Conservation (phyloP, 2,329 filamentous ascomycete species). For the Fusarium algeriense region DNA sequence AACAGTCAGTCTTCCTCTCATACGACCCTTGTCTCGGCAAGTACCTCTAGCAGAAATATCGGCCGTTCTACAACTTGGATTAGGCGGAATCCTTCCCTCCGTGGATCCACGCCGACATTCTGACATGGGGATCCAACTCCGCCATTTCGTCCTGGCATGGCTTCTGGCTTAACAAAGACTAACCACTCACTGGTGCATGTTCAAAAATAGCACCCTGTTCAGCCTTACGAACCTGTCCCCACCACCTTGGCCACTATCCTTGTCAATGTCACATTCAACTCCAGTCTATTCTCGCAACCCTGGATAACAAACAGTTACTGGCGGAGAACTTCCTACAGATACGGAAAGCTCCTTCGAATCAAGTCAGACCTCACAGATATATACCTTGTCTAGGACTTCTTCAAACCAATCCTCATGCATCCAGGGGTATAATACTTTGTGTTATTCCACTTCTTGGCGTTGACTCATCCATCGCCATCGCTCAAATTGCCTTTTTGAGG, state of each 20-base stretch:
- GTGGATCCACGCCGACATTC: slow-evolving; percentile 23
- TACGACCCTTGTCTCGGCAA: slow-evolving; percentile 31
- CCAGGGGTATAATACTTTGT: slow-evolving; percentile 17
- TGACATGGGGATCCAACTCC: slow-evolving; percentile 27
- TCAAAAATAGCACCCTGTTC: slow-evolving; percentile 44
- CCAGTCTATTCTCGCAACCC: slow-evolving; percentile 10
- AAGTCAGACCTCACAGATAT: background rate
- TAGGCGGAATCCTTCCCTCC: slow-evolving; percentile 9
- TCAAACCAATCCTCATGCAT: slow-evolving; percentile 2
- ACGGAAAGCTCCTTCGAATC: slow-evolving; percentile 28
- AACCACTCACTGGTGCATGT: slow-evolving; percentile 11
- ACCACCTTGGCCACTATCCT: slow-evolving; percentile 38
- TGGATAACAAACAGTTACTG: slow-evolving; percentile 10
- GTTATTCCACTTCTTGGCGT: slow-evolving; percentile 9
- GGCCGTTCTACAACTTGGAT: slow-evolving; percentile 5
- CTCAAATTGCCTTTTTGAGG: slow-evolving; percentile 6
- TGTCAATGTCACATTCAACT: slow-evolving; percentile 24
- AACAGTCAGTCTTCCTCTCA: slow-evolving; percentile 2
- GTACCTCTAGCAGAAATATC: slow-evolving; percentile 34
- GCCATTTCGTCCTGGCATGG: slow-evolving; percentile 18
- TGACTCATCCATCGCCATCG: slow-evolving; percentile 6
- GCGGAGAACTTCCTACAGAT: slow-evolving; percentile 21
- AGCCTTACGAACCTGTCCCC: slow-evolving; percentile 45
- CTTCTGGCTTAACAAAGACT: slow-evolving; percentile 17
- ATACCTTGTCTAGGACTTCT: slow-evolving; percentile 1